A percentile compares a stretch with the other conserved stretches of the same genome.
These are phyloP conservation scores for Coniferiporia sulphurascens DNA, from an alignment of 1,284 basidiomycete species.

Conservation along the genomic window DNA sequence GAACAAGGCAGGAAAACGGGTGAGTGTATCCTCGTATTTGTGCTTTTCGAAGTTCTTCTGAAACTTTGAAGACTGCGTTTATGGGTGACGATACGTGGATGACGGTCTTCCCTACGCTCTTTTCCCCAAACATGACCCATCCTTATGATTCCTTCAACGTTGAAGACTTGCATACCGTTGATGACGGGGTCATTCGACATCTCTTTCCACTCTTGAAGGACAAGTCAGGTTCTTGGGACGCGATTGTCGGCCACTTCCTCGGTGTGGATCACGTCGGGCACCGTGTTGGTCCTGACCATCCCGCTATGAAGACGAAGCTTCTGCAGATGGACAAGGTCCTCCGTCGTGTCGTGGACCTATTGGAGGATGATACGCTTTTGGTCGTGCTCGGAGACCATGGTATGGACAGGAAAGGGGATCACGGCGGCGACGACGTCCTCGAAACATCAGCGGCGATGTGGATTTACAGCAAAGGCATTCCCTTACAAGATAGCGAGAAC, in stretches of 20 bases:
- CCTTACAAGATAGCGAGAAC: constrained; percentile 34
- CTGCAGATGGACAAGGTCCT: constrained; percentile 85
- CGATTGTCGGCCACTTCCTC: constrained; percentile 92
- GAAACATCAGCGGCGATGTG: constrained; percentile 89
- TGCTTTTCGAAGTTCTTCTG: background rate
- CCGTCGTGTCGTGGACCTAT: constrained; percentile 55
- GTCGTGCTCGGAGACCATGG: constrained; percentile 96
- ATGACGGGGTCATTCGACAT: constrained; percentile 80
- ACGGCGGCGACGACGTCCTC: constrained; percentile 86
- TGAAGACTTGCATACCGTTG: constrained; percentile 95
- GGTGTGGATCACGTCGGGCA: constrained; percentile 98
- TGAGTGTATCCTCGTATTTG: constrained; percentile 29
- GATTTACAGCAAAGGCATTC: constrained; percentile 78
- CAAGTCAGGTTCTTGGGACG: constrained; percentile 62
- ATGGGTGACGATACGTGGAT: constrained; percentile 99
- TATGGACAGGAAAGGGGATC: constrained; percentile 94
- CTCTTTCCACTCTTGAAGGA: constrained; percentile 74
- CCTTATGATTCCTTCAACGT: constrained; percentile 98
- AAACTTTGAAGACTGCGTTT: constrained; percentile 55
- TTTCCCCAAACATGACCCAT: constrained; percentile 67
- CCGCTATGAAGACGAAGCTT: constrained; percentile 83
- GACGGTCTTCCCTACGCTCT: constrained; percentile 77
- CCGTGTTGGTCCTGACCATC: constrained; percentile 85
- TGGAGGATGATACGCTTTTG: constrained; percentile 83
- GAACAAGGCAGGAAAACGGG: constrained; percentile 49